Evolutionary conservation across 2,329 filamentous ascomycete genomes (phyloP).

Genomic region (Stemphylium beticola): DNA sequence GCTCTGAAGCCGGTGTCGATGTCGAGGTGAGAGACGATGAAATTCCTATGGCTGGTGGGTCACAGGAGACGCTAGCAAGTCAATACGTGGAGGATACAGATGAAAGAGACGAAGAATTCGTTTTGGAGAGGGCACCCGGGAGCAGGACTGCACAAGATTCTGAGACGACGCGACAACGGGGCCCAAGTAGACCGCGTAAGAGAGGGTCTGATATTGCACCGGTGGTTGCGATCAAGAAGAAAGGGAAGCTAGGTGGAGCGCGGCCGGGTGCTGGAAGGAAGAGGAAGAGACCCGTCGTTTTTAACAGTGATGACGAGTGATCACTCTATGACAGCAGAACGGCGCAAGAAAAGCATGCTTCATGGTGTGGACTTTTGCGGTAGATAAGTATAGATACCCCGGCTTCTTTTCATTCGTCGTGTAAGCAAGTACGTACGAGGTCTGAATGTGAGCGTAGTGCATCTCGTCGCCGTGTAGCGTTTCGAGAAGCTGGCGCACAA

Average conservation of each 20-base stretch:
- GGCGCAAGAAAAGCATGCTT: neutral
- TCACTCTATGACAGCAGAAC: neutral
- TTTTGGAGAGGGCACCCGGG: slow-evolving; percentile 3
- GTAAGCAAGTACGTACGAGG: neutral
- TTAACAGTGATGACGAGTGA: slow-evolving; percentile 23
- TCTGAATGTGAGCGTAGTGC: neutral
- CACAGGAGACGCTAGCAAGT: slow-evolving; percentile 2
- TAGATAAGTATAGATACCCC: neutral
- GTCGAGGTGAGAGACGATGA: neutral
- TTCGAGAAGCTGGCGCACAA: too few species aligned
- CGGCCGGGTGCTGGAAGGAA: slow-evolving; percentile 15
- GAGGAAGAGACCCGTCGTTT: slow-evolving; percentile 20
- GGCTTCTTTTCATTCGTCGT: neutral
- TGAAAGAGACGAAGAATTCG: slow-evolving; percentile 13
- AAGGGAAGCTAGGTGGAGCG: slow-evolving; percentile 9
- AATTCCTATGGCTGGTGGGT: neutral
- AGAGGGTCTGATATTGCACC: neutral
- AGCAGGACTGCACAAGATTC: neutral
- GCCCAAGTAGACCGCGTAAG: neutral
- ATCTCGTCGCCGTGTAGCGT: too few species aligned
- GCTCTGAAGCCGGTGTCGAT: slow-evolving; percentile 4
- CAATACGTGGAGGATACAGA: slow-evolving; percentile 20
- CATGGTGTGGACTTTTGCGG: neutral
- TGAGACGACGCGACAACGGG: neutral
- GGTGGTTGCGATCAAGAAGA: slow-evolving; percentile 5